A percentile compares a stretch with the other conserved stretches of the same genome.
Evolutionary conservation across 75 land plant genomes (phyloP).

Genomic region (Ceratopteris richardii): DNA sequence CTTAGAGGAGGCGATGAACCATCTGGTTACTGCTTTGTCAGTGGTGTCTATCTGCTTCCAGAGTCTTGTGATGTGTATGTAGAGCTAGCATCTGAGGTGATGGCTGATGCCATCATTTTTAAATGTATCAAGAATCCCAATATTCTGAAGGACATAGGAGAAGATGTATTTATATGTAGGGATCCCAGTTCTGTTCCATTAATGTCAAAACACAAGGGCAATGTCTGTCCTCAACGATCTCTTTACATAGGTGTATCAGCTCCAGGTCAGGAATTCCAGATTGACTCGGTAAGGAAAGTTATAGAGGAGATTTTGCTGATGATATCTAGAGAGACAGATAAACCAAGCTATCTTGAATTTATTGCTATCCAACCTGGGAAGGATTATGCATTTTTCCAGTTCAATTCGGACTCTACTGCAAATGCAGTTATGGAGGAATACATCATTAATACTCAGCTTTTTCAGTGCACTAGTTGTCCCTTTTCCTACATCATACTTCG

Average conservation of each 20-base stretch:
- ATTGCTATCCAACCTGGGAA: constrained; percentile 7
- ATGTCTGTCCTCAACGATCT: background rate
- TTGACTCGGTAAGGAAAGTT: background rate
- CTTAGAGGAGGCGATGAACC: background rate
- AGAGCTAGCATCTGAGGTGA: constrained; percentile 8
- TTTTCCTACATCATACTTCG: constrained; percentile 3
- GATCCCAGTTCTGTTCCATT: constrained; percentile 10
- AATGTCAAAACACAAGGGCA: background rate
- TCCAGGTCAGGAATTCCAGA: background rate
- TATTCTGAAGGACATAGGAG: constrained; percentile 5
- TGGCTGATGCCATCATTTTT: constrained; percentile 14
- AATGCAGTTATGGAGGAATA: constrained; percentile 12
- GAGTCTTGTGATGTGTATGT: constrained; percentile 12
- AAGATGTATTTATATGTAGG: constrained; percentile 7
- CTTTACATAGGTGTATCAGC: background rate
- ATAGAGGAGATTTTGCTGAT: background rate
- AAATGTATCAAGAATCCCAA: constrained; percentile 7
- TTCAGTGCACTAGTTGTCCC: background rate
- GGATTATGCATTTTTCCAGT: constrained; percentile 12
- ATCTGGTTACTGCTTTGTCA: background rate
- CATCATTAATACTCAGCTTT: constrained; percentile 2
- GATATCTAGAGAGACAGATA: background rate
- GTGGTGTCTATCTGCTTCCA: constrained; percentile 10
- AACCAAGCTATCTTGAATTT: constrained; percentile 3
- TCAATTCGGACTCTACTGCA: constrained; percentile 5